phyloP scores from a whole-genome alignment of 345 rosid species.

The Raphanus raphanistrum region DNA sequence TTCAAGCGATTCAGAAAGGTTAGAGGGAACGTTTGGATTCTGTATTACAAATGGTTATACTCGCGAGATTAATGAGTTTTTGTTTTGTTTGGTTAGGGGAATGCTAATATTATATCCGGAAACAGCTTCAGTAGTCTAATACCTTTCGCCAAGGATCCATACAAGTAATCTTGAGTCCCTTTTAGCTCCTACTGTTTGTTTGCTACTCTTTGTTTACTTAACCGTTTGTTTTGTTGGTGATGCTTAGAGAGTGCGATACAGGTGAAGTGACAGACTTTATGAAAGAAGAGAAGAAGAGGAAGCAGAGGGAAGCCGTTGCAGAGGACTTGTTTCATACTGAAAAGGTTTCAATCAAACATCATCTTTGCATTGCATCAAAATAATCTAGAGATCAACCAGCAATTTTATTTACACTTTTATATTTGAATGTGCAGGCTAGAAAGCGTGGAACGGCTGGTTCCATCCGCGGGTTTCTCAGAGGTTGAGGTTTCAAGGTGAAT shows the following conservation, averaged over 20 bases:
- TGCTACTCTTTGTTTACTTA: conserved; percentile 11
- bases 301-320: conserved; percentile 83
- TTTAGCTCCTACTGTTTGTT: conserved; percentile 12
- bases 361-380: conserved; percentile 7
- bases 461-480: conserved; percentile 47
- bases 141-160: conserved; percentile 82
- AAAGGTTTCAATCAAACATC: conserved; percentile 50
- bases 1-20: conserved; percentile 94
- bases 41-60: not conserved
- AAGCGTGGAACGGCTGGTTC: conserved; percentile 60
- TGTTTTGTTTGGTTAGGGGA: conserved; percentile 44
- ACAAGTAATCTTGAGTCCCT: conserved; percentile 50
- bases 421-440: conserved; percentile 56
- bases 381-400: not conserved
- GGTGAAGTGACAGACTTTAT: conserved; percentile 53
- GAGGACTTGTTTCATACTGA: conserved; percentile 78
- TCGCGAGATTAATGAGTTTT: not conserved
- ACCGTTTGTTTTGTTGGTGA: conserved; percentile 7
- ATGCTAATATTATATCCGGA: conserved; percentile 54
- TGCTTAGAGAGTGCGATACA: conserved; percentile 53
- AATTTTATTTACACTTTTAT: conserved; percentile 3
- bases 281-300: conserved; percentile 82
- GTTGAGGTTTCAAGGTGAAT: conserved; percentile 39
- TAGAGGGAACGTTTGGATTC: conserved; percentile 17
- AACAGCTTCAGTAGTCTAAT: conserved; percentile 84